Evolutionary conservation across 768 basidiomycete genomes (phyloP).

Genomic region (Leucogyrophana mollusca): DNA sequence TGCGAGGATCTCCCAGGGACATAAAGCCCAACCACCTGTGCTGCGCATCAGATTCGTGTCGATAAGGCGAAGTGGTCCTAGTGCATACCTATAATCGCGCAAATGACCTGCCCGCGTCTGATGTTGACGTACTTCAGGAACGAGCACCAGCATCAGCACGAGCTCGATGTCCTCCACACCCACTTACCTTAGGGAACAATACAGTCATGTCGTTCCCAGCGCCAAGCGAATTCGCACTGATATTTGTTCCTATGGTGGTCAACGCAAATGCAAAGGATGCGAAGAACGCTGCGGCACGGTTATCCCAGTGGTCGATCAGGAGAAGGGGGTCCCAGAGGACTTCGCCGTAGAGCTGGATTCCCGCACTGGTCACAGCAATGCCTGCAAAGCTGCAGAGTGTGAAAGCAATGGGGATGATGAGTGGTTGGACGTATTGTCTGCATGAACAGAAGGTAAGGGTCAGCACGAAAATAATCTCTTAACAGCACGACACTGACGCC

Average conservation of each 20-base stretch:
- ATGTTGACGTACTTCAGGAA: conserved; percentile 25
- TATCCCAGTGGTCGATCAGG: conserved; percentile 81
- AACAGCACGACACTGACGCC: conserved; percentile 41
- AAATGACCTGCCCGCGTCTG: conserved; percentile 26
- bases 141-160: conserved; percentile 4
- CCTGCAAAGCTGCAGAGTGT: conserved; percentile 77
- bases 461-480: neutral
- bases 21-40: conserved; percentile 79
- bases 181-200: conserved; percentile 52
- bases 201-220: conserved; percentile 87
- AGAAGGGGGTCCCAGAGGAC: conserved; percentile 74
- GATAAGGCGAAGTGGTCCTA: conserved; percentile 48
- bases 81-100: conserved; percentile 17
- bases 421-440: conserved; percentile 71
- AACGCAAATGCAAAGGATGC: conserved; percentile 69
- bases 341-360: conserved; percentile 66
- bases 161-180: too few relatives aligned
- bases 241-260: conserved; percentile 69
- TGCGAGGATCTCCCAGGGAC: conserved; percentile 81
- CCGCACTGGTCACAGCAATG: conserved; percentile 78
- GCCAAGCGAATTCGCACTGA: conserved; percentile 73
- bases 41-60: conserved; percentile 76
- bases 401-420: conserved; percentile 79
- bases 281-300: conserved; percentile 85
- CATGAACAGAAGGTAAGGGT: conserved; percentile 3